Percentiles rank a stretch among this genome's conserved stretches.
phyloP scores from a whole-genome alignment of 192 early-diverging fungal genomes.

The Phlyctochytrium bullatum region DNA sequence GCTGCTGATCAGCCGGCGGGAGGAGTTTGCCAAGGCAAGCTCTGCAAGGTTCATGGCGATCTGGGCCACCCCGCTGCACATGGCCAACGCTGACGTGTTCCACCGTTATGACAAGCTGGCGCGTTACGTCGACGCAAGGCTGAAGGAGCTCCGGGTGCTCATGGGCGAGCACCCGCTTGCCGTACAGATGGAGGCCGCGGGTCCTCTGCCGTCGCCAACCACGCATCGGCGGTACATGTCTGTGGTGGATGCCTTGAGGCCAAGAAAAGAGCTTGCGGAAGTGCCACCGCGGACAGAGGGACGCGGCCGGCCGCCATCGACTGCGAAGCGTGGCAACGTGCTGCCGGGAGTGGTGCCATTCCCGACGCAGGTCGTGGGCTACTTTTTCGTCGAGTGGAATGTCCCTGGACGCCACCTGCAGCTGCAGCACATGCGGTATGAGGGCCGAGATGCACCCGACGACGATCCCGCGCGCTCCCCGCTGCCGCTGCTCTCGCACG shows the following conservation, averaged over 20 bases:
- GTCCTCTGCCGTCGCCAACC: neutral
- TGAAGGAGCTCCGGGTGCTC: neutral
- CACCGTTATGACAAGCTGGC: neutral
- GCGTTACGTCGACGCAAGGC: neutral
- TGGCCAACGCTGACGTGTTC: no score
- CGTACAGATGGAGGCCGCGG: neutral
- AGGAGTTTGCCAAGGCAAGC: neutral
- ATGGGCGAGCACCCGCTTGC: no score
- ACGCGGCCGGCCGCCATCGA: no score
- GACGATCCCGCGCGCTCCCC: neutral
- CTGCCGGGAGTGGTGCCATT: no score
- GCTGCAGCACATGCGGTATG: neutral
- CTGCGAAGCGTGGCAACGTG: neutral
- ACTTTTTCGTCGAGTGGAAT: neutral
- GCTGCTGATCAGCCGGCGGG: neutral
- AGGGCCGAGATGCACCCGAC: neutral
- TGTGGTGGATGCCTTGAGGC: neutral
- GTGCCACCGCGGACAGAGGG: no score
- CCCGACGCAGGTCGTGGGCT: neutral
- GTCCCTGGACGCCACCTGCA: neutral
- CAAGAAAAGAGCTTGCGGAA: neutral
- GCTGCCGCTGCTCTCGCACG: neutral
- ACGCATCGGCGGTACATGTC: neutral
- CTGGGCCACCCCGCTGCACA: neutral
- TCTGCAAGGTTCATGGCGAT: neutral